Evolutionary conservation across 2,329 filamentous ascomycete genomes (phyloP).

Genomic region (Pseudocercospora musae): DNA sequence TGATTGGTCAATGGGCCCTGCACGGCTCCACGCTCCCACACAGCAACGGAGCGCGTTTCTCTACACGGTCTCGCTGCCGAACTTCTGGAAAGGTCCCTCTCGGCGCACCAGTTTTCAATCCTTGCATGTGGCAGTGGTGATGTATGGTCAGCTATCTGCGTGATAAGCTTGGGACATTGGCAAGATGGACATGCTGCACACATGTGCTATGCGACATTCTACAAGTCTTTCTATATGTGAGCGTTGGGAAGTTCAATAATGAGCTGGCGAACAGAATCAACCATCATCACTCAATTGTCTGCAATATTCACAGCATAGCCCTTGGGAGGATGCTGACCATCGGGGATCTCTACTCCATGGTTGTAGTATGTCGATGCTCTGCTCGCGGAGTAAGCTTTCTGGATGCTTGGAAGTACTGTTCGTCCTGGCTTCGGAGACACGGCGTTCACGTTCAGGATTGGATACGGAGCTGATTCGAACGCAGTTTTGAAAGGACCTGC

Average conservation of each 20-base stretch:
- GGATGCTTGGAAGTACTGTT: slow-evolving; percentile 32
- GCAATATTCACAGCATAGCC: slow-evolving; percentile 23
- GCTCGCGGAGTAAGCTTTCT: slow-evolving; percentile 22
- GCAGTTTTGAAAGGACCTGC: slow-evolving; percentile 34
- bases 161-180: too few relatives aligned
- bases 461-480: slow-evolving; percentile 26
- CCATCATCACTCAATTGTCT: not conserved
- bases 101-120: not conserved
- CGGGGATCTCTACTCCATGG: slow-evolving; percentile 32
- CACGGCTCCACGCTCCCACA: not conserved
- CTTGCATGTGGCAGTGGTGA: not conserved
- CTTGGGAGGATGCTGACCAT: slow-evolving; percentile 34
- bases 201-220: too few relatives aligned
- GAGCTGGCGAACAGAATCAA: not conserved
- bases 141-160: not conserved
- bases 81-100: not conserved
- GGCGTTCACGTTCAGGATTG: slow-evolving; percentile 32
- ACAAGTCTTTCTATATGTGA: too few relatives aligned
- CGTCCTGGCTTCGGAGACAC: slow-evolving; percentile 28
- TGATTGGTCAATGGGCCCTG: not conserved
- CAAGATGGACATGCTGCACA: too few relatives aligned
- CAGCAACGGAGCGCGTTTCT: not conserved
- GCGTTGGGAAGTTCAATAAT: not conserved
- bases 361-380: slow-evolving; percentile 30
- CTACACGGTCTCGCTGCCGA: not conserved